Evolutionary conservation across 305 asterid genomes (phyloP).

Genomic region (Plantago lanceolata): DNA sequence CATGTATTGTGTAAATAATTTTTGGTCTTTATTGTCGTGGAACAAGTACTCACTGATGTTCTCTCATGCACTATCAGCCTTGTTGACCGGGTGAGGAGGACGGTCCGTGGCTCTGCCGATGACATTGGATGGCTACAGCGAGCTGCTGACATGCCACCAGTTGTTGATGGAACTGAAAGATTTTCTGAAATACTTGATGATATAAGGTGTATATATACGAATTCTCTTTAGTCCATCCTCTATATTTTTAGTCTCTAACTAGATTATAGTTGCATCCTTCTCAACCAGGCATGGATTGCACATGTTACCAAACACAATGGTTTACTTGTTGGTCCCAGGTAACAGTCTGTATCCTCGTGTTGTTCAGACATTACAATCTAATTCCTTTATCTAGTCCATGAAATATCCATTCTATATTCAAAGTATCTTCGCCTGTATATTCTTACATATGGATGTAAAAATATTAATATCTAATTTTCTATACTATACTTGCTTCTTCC

Average conservation of each 20-base stretch:
- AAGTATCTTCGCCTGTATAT: no score
- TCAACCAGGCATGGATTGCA: constrained; percentile 83
- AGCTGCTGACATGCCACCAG: constrained; percentile 74
- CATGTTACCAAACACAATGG: constrained; percentile 72
- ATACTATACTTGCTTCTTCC: no score
- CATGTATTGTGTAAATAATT: no score
- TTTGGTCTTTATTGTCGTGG: background rate
- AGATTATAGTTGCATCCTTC: constrained; percentile 24
- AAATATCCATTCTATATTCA: background rate
- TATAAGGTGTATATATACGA: constrained; percentile 45
- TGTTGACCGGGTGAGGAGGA: constrained; percentile 74
- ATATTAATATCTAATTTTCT: no score
- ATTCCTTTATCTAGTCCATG: constrained; percentile 13
- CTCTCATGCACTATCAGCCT: constrained; percentile 40
- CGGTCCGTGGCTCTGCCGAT: constrained; percentile 93
- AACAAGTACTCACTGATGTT: constrained; percentile 8
- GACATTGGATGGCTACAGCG: constrained; percentile 92
- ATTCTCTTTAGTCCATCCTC: constrained; percentile 17
- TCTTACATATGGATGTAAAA: no score
- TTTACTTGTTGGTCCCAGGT: constrained; percentile 98
- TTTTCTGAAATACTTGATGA: constrained; percentile 71
- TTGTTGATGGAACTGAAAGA: constrained; percentile 77
- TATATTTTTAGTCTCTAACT: constrained; percentile 15
- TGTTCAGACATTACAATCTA: constrained; percentile 5
- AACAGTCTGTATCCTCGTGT: constrained; percentile 21